phyloP scores from a whole-genome alignment of 2,329 filamentous ascomycete species.

The Trematosphaeria pertusa region DNA sequence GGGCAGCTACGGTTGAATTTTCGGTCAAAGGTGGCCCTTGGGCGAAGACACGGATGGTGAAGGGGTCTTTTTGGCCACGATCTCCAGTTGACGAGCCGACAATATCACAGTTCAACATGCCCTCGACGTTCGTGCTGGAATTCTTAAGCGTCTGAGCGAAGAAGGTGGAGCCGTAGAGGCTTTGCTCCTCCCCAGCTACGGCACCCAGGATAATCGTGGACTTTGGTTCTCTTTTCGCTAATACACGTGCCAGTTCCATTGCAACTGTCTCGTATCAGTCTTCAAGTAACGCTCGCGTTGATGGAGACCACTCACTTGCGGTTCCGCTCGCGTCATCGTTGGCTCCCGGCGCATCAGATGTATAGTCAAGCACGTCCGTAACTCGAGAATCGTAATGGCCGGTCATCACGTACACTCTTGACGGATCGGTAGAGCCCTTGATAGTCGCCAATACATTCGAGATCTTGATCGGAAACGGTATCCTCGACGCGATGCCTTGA shows the following conservation, averaged over 20 bases:
- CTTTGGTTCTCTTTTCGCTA: slow-evolving; percentile 56
- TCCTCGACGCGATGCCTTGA: slow-evolving; percentile 56
- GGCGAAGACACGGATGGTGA: slow-evolving; percentile 63
- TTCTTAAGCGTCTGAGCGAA: slow-evolving; percentile 62
- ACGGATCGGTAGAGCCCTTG: slow-evolving; percentile 57
- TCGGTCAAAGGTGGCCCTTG: slow-evolving; percentile 58
- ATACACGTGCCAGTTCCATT: slow-evolving; percentile 62
- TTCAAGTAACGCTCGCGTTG: neutral
- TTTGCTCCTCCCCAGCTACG: slow-evolving; percentile 66
- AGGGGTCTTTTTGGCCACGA: slow-evolving; percentile 55
- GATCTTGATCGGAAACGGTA: slow-evolving; percentile 60
- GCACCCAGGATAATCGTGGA: slow-evolving; percentile 65
- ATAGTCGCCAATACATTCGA: slow-evolving; percentile 59
- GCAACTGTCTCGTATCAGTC: slow-evolving; percentile 46
- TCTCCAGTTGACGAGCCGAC: slow-evolving; percentile 60
- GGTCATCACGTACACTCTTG: slow-evolving; percentile 60
- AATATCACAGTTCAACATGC: slow-evolving; percentile 66
- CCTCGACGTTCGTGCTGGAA: slow-evolving; percentile 61
- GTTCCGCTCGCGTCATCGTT: slow-evolving; percentile 66
- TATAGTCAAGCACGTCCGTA: slow-evolving; percentile 59
- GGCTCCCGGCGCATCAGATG: slow-evolving; percentile 62
- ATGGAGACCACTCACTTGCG: slow-evolving; percentile 42
- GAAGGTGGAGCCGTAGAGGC: slow-evolving; percentile 59
- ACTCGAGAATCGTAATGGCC: slow-evolving; percentile 64
- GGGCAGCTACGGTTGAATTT: slow-evolving; percentile 44